Percentiles rank a stretch among this genome's conserved stretches.
These are phyloP conservation scores for Protostelium mycophagum DNA, from an alignment of 78 protist genomes.

Conservation along the genomic window DNA sequence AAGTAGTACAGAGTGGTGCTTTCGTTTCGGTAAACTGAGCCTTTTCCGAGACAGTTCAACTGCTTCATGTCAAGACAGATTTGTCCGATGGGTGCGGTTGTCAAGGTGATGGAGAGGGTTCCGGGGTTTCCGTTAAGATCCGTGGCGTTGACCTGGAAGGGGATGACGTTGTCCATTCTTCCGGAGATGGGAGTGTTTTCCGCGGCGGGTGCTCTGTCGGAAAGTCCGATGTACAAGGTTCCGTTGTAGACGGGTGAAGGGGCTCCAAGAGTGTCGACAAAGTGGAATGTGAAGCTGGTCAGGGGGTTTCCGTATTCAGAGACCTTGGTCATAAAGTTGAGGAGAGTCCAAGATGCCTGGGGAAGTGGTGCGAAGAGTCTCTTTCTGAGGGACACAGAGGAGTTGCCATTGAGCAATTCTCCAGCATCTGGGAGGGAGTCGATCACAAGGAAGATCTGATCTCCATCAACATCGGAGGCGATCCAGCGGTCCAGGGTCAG, in stretches of 20 bases:
- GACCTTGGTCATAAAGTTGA: slow-evolving; percentile 4
- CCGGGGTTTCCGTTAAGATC: not conserved
- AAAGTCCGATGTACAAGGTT: slow-evolving; percentile 22
- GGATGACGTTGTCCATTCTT: not conserved
- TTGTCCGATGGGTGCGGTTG: not conserved
- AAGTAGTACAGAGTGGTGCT: not conserved
- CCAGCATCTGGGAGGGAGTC: not conserved
- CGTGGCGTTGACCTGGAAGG: slow-evolving; percentile 26
- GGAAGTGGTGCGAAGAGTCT: not conserved
- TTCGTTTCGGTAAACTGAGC: not conserved
- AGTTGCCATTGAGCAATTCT: not conserved
- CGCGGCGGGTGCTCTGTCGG: slow-evolving; percentile 17
- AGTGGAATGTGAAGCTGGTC: not conserved
- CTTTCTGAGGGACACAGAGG: not conserved
- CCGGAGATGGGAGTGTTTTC: not conserved
- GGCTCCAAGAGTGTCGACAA: not conserved
- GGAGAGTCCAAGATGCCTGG: not conserved
- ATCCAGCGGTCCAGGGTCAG: not conserved
- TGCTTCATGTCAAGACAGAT: not conserved
- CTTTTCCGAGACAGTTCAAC: not conserved
- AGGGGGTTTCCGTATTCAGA: slow-evolving; percentile 15
- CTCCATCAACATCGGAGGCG: not conserved
- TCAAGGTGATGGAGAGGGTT: not conserved
- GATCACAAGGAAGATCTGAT: not conserved
- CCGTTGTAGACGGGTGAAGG: not conserved